These are phyloP conservation scores for Fraxinus nigra DNA, from an alignment of 305 asterid genomes.

Conservation along the genomic window DNA sequence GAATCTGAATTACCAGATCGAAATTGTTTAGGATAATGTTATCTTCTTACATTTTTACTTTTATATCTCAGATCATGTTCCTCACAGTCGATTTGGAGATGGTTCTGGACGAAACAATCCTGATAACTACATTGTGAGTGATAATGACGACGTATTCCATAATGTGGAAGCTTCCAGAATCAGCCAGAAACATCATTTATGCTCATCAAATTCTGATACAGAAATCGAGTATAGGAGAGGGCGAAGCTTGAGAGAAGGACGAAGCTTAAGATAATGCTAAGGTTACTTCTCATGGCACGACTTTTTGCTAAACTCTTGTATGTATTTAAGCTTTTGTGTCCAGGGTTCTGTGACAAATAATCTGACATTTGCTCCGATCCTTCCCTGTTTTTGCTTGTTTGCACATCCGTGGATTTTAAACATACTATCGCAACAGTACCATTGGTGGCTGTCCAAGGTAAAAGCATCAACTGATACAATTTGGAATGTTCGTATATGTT, in stretches of 20 bases:
- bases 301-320: conserved; percentile 24
- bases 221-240: conserved; percentile 85
- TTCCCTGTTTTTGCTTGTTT: not conserved
- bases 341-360: conserved; percentile 32
- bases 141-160: conserved; percentile 60
- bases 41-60: not conserved
- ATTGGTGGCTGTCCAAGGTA: not conserved
- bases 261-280: conserved; percentile 54
- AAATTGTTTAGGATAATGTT: conserved; percentile 1
- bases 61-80: conserved; percentile 46
- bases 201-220: conserved; percentile 78
- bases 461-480: not conserved
- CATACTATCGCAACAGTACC: not conserved
- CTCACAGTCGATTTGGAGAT: conserved; percentile 38
- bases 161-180: conserved; percentile 55
- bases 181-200: conserved; percentile 52
- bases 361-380: conserved; percentile 34
- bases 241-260: conserved; percentile 63
- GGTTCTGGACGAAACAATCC: conserved; percentile 35
- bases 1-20: not conserved
- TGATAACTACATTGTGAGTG: conserved; percentile 42
- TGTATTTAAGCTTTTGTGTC: conserved; percentile 29
- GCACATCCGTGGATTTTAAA: not conserved
- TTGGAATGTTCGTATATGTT: not conserved
- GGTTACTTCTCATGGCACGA: conserved; percentile 34